Evolutionary conservation across 1,284 basidiomycete genomes (phyloP), one percentile per base, ranked within the genome.

Genomic region (Xerocomus minutiporus): DNA sequence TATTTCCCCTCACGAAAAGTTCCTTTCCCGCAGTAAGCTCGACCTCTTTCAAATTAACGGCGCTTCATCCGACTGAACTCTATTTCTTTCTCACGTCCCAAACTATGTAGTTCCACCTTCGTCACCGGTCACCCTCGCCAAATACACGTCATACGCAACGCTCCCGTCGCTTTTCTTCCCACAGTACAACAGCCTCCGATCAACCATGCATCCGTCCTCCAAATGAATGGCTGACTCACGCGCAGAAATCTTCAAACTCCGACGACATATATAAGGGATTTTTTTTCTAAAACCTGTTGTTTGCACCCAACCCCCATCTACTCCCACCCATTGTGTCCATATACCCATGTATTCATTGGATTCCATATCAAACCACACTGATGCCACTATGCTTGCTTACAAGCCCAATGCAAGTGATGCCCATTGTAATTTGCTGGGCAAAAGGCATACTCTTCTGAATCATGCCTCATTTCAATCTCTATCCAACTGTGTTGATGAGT

Each of bases 31-130:
- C 42, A 46, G 26, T 32, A 61, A 61, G 46, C 61, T 61, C 53
- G 32, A 48, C 15, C 5, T 31, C 60, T 65, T 61, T 62, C 64
- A 62, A 62, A 62, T 62, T 64, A 35, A 25, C 32, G 26, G 52
- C 39, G 49, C 45, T 46, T 50, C 15, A 49, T 34, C 20, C 15
- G 39, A 52, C 50, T 13, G 39, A 63, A 63, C 61, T 28, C n/a
- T 61, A 53, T 40, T 53, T 38, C 2, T 51, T 47, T 64, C 52
- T 28, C 63, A 53, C 59, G 39, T 51, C 40, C 28, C 42, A 52
- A 13, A 28, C 49, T 20, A 20, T 2, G 20, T 50, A 39, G 32
- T 25, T 31, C 17, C 20, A 20, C 20, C 23, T 11, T 13, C 13
- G 31, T 17, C 20, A 23, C 20, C 20, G 20, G 15, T 23, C 20